Percentiles rank a stretch among this genome's conserved stretches.
Evolutionary conservation across 148 eudicot genomes (phyloP).

Genomic region (Rhododendron molle): DNA sequence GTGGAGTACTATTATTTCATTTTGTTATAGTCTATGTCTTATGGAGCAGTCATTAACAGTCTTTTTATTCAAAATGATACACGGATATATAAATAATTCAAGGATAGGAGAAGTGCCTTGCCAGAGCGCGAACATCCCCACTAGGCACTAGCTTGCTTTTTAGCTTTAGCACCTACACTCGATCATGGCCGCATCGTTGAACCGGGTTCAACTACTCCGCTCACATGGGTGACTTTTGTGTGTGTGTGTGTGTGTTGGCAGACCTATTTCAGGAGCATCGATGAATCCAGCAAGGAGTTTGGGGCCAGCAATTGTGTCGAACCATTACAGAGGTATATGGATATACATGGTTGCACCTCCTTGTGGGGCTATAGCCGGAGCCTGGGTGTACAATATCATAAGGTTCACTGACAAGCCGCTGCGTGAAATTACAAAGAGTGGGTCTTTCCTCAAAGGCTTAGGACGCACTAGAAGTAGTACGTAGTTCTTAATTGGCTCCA

Average conservation of each 20-base stretch:
- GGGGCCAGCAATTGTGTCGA: conserved; percentile 46
- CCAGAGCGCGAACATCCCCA: not conserved
- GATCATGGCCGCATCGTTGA: too few species aligned
- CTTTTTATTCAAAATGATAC: too few species aligned
- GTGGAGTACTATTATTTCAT: not conserved
- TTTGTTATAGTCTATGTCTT: not conserved
- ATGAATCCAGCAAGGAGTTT: conserved; percentile 58
- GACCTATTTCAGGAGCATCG: conserved; percentile 51
- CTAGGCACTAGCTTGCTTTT: not conserved
- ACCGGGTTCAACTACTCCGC: too few species aligned
- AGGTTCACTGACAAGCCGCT: conserved; percentile 38
- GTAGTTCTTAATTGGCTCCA: not conserved
- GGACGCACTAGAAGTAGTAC: not conserved
- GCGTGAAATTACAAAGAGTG: conserved; percentile 37
- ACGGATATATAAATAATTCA: not conserved
- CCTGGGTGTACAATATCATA: conserved; percentile 41
- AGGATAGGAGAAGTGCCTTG: too few species aligned
- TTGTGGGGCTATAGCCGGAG: conserved; percentile 39
- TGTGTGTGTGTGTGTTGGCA: conserved; percentile 4
- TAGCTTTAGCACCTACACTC: not conserved
- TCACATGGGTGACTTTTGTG: not conserved
- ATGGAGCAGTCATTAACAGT: not conserved
- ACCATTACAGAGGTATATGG: conserved; percentile 36
- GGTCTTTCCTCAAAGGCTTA: conserved; percentile 33
- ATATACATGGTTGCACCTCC: conserved; percentile 42